These are phyloP conservation scores for Penicillium sp. DNA, from an alignment of 2,329 filamentous ascomycete genomes.

Conservation along the genomic window DNA sequence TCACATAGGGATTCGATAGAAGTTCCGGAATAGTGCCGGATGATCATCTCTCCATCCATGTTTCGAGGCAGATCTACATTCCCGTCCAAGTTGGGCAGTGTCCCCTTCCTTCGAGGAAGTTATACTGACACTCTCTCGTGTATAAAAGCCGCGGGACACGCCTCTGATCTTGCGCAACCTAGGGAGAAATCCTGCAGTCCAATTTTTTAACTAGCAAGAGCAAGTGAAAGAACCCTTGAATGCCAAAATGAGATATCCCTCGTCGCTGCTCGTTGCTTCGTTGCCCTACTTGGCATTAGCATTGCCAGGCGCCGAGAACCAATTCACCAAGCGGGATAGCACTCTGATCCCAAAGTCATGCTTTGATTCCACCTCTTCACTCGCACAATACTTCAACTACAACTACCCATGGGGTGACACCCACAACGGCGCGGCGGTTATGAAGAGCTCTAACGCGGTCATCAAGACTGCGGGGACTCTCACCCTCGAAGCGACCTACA, in stretches of 20 bases:
- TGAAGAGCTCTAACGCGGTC: slow-evolving; percentile 48
- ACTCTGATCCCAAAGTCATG: slow-evolving; percentile 28
- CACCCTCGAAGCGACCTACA: slow-evolving; percentile 53
- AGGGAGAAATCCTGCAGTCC: no score
- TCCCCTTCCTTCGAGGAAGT: no score
- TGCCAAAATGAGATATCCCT: slow-evolving; percentile 2
- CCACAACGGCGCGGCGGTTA: slow-evolving; percentile 61
- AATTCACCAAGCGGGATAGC: slow-evolving; percentile 15
- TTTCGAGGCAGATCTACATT: no score
- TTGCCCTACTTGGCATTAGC: slow-evolving; percentile 10
- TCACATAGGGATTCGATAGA: no score
- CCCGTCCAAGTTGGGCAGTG: no score
- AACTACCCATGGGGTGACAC: slow-evolving; percentile 61
- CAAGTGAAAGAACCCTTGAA: no score
- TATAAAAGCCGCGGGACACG: no score
- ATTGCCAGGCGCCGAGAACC: not conserved
- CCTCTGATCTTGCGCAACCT: no score
- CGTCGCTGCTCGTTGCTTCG: slow-evolving; percentile 2
- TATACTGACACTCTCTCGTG: no score
- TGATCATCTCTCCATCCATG: no score
- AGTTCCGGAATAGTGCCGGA: no score
- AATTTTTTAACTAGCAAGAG: no score
- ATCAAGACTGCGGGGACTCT: slow-evolving; percentile 49
- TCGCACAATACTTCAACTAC: slow-evolving; percentile 51
- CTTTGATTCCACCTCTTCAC: slow-evolving; percentile 35